Percentiles rank a stretch among this genome's conserved stretches.
phyloP scores from a whole-genome alignment of 257 asterid genomes.

The Rubia yunnanensis region DNA sequence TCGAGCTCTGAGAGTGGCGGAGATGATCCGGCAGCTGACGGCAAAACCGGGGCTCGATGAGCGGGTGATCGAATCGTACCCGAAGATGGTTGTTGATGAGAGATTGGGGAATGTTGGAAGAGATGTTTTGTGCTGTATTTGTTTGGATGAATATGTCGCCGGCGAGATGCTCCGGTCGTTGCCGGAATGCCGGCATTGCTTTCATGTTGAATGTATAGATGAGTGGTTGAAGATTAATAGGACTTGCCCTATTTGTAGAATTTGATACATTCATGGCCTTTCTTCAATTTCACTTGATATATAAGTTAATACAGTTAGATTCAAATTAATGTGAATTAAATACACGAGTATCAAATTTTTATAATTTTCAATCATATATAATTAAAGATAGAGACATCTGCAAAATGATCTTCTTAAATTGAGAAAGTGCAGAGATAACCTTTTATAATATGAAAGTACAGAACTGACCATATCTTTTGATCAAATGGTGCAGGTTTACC shows the following conservation, averaged over 20 bases:
- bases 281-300: no score
- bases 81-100: constrained; percentile 51
- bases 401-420: no score
- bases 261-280: no score
- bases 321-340: no score
- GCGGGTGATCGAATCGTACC: constrained; percentile 53
- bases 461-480: no score
- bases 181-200: constrained; percentile 69
- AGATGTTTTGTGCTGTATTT: constrained; percentile 59
- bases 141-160: constrained; percentile 54
- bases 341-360: no score
- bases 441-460: no score
- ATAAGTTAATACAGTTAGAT: no score
- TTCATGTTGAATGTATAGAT: constrained; percentile 74
- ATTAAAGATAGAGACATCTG: no score
- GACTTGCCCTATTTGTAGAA: constrained; percentile 71
- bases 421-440: no score
- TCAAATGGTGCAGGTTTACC: no score
- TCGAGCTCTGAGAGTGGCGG: background rate
- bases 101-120: constrained; percentile 30
- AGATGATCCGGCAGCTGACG: constrained; percentile 1
- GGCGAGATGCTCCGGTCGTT: constrained; percentile 50
- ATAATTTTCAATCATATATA: no score
- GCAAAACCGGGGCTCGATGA: constrained; percentile 39
- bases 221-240: constrained; percentile 60